Evolutionary conservation across 257 asterid species (phyloP).

Genomic region (Scutellaria minor): DNA sequence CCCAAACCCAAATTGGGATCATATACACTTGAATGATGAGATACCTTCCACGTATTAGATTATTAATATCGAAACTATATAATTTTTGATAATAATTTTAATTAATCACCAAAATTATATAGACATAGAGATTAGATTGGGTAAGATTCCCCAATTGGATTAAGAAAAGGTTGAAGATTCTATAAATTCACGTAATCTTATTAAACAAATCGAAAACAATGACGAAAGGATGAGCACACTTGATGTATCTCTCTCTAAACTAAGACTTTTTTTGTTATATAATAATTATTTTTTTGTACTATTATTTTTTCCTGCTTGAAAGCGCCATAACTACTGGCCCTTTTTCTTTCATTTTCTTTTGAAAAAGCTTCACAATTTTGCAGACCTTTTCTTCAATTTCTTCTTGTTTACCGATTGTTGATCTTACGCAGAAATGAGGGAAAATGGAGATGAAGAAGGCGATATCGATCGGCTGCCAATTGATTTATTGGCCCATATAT

Average conservation of each 20-base stretch:
- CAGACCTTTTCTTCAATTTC: neutral
- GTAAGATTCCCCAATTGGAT: no score
- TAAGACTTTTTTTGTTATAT: slow-evolving; percentile 26
- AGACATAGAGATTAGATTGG: no score
- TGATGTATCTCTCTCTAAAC: slow-evolving; percentile 1
- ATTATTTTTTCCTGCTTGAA: slow-evolving; percentile 28
- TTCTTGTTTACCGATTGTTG: neutral
- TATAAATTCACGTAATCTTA: neutral
- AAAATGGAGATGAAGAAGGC: slow-evolving; percentile 46
- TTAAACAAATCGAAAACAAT: slow-evolving; percentile 7
- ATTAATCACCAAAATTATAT: no score
- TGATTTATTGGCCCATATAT: slow-evolving; percentile 81
- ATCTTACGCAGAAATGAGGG: slow-evolving; percentile 34
- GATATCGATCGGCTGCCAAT: slow-evolving; percentile 79
- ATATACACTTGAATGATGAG: no score
- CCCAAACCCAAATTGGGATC: no score
- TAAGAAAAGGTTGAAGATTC: no score
- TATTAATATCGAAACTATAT: no score
- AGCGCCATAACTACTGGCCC: slow-evolving; percentile 33
- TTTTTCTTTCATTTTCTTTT: slow-evolving; percentile 1
- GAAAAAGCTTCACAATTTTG: no score
- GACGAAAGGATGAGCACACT: slow-evolving; percentile 66
- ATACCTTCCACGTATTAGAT: no score
- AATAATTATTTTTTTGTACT: neutral
- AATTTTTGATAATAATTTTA: no score